phyloP scores from a whole-genome alignment of 2,329 filamentous ascomycete species.

The Hypoxylon sp. region DNA sequence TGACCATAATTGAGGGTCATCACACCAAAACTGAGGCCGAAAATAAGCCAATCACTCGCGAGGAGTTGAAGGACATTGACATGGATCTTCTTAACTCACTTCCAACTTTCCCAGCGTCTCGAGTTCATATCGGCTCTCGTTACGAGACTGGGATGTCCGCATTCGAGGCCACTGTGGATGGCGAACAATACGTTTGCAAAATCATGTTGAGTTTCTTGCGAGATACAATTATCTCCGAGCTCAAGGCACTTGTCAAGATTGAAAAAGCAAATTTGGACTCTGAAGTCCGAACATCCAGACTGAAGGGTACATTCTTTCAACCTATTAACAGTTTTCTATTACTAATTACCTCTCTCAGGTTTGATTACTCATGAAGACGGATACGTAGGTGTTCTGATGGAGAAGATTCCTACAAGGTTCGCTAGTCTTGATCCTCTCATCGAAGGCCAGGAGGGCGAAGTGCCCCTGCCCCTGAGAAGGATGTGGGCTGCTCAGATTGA shows the following conservation, averaged over 20 bases:
- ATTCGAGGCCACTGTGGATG: background rate
- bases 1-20: background rate
- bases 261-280: background rate
- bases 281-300: background rate
- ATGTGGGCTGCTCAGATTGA: conserved; percentile 8
- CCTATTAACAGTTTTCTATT: background rate
- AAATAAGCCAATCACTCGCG: background rate
- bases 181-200: background rate
- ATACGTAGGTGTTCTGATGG: background rate
- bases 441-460: background rate
- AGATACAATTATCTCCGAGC: background rate
- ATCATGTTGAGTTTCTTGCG: background rate
- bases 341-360: background rate
- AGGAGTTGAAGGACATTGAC: background rate
- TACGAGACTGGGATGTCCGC: background rate
- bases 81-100: background rate
- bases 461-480: background rate
- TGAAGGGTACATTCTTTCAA: background rate
- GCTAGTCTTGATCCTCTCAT: background rate
- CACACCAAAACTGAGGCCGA: background rate
- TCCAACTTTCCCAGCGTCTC: background rate
- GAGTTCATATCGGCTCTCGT: background rate
- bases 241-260: background rate
- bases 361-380: background rate
- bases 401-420: background rate